phyloP scores from a whole-genome alignment of 805 yeast species.

The Kuraishia molischiana region DNA sequence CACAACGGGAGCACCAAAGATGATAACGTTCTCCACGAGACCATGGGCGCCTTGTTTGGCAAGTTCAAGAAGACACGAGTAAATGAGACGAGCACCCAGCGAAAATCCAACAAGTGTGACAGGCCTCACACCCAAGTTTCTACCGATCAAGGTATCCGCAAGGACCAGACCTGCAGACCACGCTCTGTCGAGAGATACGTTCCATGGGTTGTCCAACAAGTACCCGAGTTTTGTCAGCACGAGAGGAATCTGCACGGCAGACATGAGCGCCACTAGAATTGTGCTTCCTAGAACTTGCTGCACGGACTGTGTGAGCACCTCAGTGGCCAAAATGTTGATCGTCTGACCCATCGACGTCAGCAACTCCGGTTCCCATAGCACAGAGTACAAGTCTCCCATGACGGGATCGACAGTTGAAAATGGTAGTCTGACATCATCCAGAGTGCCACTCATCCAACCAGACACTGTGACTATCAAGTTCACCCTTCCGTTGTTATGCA shows the following conservation, averaged over 20 bases:
- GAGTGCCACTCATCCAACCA: conserved; percentile 96
- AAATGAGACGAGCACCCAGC: conserved; percentile 84
- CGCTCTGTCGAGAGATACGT: conserved; percentile 91
- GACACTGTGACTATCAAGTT: conserved; percentile 82
- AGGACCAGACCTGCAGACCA: conserved; percentile 90
- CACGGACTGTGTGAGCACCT: conserved; percentile 83
- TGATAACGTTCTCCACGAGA: conserved; percentile 74
- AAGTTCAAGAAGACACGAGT: conserved; percentile 79
- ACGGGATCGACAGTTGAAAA: conserved; percentile 95
- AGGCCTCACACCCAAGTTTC: conserved; percentile 89
- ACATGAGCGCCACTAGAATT: conserved; percentile 78
- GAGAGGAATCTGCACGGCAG: conserved; percentile 90
- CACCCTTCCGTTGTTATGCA: conserved; percentile 84
- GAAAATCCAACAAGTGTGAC: conserved; percentile 90
- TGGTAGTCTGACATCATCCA: conserved; percentile 94
- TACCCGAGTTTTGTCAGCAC: conserved; percentile 82
- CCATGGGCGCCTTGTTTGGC: conserved; percentile 84
- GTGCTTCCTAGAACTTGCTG: conserved; percentile 95
- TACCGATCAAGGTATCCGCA: conserved; percentile 82
- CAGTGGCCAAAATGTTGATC: conserved; percentile 85
- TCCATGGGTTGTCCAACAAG: conserved; percentile 94
- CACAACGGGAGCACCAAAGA: conserved; percentile 86
- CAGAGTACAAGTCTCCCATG: conserved; percentile 90
- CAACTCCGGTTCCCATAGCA: conserved; percentile 98
- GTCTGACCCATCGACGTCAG: conserved; percentile 94